These are phyloP conservation scores for Raphanus sativus DNA, from an alignment of 345 rosid genomes.

Conservation along the genomic window DNA sequence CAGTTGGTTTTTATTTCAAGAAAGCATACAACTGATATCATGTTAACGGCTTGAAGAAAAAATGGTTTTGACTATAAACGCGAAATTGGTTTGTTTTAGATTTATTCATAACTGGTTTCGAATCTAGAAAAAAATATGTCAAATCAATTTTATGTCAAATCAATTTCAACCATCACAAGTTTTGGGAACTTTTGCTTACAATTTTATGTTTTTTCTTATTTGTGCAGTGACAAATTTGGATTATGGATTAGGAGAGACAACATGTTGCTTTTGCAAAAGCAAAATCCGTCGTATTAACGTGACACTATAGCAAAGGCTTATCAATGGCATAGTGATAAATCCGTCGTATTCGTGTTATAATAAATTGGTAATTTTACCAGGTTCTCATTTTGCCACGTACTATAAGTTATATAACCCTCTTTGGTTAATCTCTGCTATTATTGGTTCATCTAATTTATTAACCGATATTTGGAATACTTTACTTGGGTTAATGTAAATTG, in stretches of 20 bases:
- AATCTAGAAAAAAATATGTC: not conserved
- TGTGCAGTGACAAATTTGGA: slow-evolving; percentile 7
- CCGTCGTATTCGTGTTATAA: not conserved
- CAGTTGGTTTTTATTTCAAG: not conserved
- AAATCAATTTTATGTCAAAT: not conserved
- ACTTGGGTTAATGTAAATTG: not conserved
- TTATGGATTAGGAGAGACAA: not conserved
- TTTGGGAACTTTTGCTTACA: not conserved
- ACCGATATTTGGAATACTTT: not conserved
- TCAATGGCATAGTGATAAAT: not conserved
- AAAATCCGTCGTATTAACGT: slow-evolving; percentile 7
- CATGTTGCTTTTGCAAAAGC: slow-evolving; percentile 17
- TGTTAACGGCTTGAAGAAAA: not conserved
- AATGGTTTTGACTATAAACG: not conserved
- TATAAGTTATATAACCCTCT: not conserved
- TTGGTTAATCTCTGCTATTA: not conserved
- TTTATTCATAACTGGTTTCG: not conserved
- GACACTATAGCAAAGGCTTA: not conserved
- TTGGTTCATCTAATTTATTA: not conserved
- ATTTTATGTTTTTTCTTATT: slow-evolving; percentile 7
- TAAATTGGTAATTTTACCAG: not conserved
- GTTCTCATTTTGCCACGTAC: slow-evolving; percentile 12
- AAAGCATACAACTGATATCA: not conserved
- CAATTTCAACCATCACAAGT: not conserved
- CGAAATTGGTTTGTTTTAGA: not conserved